Evolutionary conservation across 106 monocot species (phyloP).

Genomic region (Ottelia alismoides): DNA sequence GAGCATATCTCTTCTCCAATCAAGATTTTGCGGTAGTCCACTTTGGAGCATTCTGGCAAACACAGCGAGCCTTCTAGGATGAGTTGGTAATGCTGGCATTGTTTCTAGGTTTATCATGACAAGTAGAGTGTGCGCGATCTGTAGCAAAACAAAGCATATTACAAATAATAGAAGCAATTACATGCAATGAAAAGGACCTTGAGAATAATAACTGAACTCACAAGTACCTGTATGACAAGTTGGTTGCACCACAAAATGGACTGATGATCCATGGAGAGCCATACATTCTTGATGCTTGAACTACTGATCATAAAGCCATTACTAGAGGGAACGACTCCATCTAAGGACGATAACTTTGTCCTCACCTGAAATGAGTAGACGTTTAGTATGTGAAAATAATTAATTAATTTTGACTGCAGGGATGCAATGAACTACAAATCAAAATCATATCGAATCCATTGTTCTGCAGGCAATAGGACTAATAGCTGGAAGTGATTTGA

Average conservation of each 20-base stretch:
- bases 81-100: conserved; percentile 47
- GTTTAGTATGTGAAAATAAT: too few relatives aligned
- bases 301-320: conserved; percentile 83
- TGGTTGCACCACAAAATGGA: conserved; percentile 98
- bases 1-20: too few relatives aligned
- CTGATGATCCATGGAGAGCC: conserved; percentile 95
- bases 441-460: too few relatives aligned
- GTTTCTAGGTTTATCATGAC: conserved; percentile 55
- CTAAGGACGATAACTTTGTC: conserved; percentile 72
- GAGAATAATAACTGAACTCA: too few relatives aligned
- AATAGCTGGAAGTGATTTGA: too few relatives aligned
- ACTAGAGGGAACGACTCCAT: conserved; percentile 81
- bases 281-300: conserved; percentile 83
- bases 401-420: too few relatives aligned
- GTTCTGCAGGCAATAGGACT: too few relatives aligned
- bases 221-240: conserved; percentile 80
- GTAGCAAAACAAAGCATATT: background rate
- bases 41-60: conserved; percentile 85
- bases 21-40: too few relatives aligned
- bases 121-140: conserved; percentile 87
- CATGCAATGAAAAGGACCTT: too few relatives aligned
- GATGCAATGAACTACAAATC: too few relatives aligned
- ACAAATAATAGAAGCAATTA: too few relatives aligned
- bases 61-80: conserved; percentile 52
- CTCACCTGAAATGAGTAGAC: conserved; percentile 89